Evolutionary conservation across 2,329 filamentous ascomycete genomes (phyloP), one percentile per base, ranked within the genome.

Genomic region (Fulvia fulva): DNA sequence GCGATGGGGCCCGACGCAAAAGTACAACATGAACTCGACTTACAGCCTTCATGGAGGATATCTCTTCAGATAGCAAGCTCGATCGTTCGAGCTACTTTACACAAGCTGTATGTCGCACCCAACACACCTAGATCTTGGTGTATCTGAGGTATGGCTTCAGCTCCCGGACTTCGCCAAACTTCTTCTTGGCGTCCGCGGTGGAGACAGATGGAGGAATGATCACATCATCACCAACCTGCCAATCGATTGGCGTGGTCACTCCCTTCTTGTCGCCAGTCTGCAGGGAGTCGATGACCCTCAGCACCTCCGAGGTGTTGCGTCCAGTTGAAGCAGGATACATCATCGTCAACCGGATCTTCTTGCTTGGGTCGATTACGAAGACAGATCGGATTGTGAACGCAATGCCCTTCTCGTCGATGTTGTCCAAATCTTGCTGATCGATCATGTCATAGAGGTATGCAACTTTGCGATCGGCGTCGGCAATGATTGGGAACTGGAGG

Each of bases 311-410:
- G 6, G 80, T 79, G 68, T 85, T 85, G 47, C 83, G 73, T 34
- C 92, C 92, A 47, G 91, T 95, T 59, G 88, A 92, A 61, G 92
- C 91, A 45, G 92, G 92, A 82, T 96, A 97, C 73, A 89, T 87
- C 80, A 96, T 88, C 75, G 91, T 95, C 74, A 92, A 86, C 69
- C 92, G 88, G 78, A 96, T 94, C 76, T 88, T 93, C 87, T 96
- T 96, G 77, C 85, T 86, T 64, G 91, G 91, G 80, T 96, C 91
- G 75, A 96, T 94, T 78, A 96, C 82, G 83, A 95, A 96, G 73
- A 96, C 92, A 68, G 89, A 91, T 71, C 92, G 90, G 78, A 97
- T 96, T 68, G 92, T 96, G 79, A 96, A 93, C 57, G 91, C 91
- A 68, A 93, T 89, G 68, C 75, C 75, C 59, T 70, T 71, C 51